These are phyloP conservation scores for Aspergillus quadricinctus DNA, from an alignment of 2,329 filamentous ascomycete genomes.

Conservation along the genomic window DNA sequence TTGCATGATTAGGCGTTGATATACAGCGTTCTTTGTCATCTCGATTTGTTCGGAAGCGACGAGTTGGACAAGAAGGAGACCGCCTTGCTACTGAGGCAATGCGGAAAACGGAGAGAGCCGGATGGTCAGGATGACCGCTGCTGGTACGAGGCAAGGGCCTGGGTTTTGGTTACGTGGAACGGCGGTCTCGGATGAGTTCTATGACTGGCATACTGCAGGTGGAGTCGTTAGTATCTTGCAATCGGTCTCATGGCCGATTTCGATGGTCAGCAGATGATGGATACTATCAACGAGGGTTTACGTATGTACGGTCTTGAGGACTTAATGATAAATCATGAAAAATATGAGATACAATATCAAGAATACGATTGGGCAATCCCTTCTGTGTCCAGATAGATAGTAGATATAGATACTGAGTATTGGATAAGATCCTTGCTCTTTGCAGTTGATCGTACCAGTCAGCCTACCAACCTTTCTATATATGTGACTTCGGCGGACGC, in stretches of 20 bases:
- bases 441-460: neutral
- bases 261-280: neutral
- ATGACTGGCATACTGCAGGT: neutral
- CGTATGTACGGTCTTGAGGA: neutral
- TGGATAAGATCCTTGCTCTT: neutral
- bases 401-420: neutral
- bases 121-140: neutral
- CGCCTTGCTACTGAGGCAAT: neutral
- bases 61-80: neutral
- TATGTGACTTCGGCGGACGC: neutral
- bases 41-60: neutral
- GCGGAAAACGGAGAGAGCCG: neutral
- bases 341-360: neutral
- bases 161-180: neutral
- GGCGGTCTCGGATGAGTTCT: neutral
- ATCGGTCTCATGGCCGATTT: neutral
- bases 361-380: neutral
- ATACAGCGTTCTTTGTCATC: conserved; percentile 1
- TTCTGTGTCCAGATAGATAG: neutral
- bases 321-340: neutral
- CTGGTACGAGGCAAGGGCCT: neutral
- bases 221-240: neutral
- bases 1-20: conserved; percentile 18
- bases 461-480: neutral
- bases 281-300: neutral